Evolutionary conservation across 1,139 yeast species (phyloP).

Genomic region (Taphrina sp.): DNA sequence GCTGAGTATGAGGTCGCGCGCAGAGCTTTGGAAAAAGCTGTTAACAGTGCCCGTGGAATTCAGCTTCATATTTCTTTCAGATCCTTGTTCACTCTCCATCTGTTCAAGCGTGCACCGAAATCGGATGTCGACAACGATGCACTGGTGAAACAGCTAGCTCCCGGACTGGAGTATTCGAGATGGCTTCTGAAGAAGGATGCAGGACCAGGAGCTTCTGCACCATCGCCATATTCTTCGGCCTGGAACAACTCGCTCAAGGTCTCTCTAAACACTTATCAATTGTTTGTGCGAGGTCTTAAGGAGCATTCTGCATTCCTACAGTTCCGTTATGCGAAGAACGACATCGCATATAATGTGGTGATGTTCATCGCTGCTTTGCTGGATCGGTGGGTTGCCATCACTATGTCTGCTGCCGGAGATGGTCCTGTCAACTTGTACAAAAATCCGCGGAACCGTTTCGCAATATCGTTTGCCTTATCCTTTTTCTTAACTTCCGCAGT

Average conservation of each 20-base stretch:
- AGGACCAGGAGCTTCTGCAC: slow-evolving; percentile 17
- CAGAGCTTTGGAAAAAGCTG: slow-evolving; percentile 5
- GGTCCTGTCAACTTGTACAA: slow-evolving; percentile 12
- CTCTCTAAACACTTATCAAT: slow-evolving; percentile 14
- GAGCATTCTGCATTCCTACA: slow-evolving; percentile 20
- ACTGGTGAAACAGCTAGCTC: slow-evolving; percentile 7
- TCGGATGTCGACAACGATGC: not conserved
- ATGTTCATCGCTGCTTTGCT: slow-evolving; percentile 21
- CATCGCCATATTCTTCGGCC: slow-evolving; percentile 13
- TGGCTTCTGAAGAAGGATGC: slow-evolving; percentile 20
- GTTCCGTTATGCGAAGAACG: slow-evolving; percentile 20
- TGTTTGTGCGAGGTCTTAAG: slow-evolving; percentile 9
- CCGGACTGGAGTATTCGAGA: slow-evolving; percentile 15
- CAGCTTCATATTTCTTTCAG: no score
- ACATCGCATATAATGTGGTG: slow-evolving; percentile 10
- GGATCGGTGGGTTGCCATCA: slow-evolving; percentile 17
- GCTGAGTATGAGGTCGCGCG: slow-evolving; percentile 11
- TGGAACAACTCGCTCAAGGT: slow-evolving; percentile 21
- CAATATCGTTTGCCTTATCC: slow-evolving; percentile 11
- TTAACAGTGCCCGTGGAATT: not conserved
- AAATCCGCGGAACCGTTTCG: slow-evolving; percentile 5
- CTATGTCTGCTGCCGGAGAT: slow-evolving; percentile 20
- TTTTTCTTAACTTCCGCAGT: slow-evolving; percentile 16
- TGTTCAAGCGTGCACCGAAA: not conserved
- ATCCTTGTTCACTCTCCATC: not conserved